Base-by-base conservation (phyloP, 352 stramenopile species). In the Globisporangium viniferum region DNA sequence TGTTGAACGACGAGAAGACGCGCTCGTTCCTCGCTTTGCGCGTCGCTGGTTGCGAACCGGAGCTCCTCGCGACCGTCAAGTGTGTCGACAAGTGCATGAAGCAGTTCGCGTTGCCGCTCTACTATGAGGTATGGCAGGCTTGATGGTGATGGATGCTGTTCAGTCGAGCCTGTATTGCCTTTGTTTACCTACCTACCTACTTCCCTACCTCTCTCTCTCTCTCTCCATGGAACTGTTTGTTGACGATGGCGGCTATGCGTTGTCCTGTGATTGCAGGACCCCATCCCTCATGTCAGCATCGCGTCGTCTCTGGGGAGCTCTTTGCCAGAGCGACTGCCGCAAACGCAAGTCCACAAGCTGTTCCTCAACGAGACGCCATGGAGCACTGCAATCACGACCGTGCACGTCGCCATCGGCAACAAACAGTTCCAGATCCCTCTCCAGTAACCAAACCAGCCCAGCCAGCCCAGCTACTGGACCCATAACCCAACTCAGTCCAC, bases 231-330 rank as follows among this genome's bases (percentile, higher is more conserved):
- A 72, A 68, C 58, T 85, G 75, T 76, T 78, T 80, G 79, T 57
- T 81, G 72, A 67, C 78, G 61, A 80, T 81, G 70, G 76, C 59
- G 39, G 51, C 33, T 41, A 29, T 39, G 46, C 27, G 44, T 24
- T 57, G 14, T 61, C 54, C 54, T 41, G 33, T 67, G 63, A 64
- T 65, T 49, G 18, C 73, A 94, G 86, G 69, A 92, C 64, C 87
- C 85, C 12, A 92, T 92, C 70, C 82, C 85, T 44, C 87, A 94
- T 74, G 76, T 92, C 64, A 94, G 87, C 70, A 81, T 94, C 62
- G 87, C 85, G 29, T 93, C 87, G 55, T 78, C 83, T 62, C 68
- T 83, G 31, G 79, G 80, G 29, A 73, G 86, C 64, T 71, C 78
- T 31, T 75, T 93, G 27, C 67, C 73, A 41, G 39, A 64, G 35